Base-by-base conservation (phyloP, 768 basidiomycete species). In the Agrocybe praecox region DNA sequence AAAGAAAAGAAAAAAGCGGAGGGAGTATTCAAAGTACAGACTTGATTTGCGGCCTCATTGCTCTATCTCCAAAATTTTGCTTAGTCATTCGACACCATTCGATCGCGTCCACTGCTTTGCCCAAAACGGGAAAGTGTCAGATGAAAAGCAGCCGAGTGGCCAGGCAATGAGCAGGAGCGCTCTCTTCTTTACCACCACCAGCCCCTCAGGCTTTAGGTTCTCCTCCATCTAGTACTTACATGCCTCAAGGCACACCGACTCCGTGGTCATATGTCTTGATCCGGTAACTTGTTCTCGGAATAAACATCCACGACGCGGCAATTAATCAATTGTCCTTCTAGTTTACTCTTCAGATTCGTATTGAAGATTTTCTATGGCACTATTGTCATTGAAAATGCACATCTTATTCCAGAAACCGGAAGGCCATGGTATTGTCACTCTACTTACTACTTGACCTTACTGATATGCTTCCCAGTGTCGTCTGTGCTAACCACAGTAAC, bases 331-430 rank as follows among this genome's bases (percentile, higher is more conserved):
- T 47, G 21, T 29, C 46, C 57, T 15, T 34, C 14, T 50, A 92
- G 90, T 33, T 67, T 86, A 17, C 75, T 92, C 24, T 93, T 92
- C 69, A 83, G 82, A 62, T 88, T 94, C 62, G 92, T 94, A 2
- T 85, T 96, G 65, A 91, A 91, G 68, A 90, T 94, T 59, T 96
- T 96, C 74, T 96, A 96, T 70, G 91, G 91, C 1, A 84, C 88
- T 10, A 93, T 96, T 54, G 90, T 95, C 22, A 81, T 96, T 15
- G 92, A 96, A 70, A 90, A 90, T 66, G 76, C 77, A 3, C 75
- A 92, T 46, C 72, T 84, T 49, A 84, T 96, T 49, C 91, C 92
- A 19, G 71, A 76, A 63, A 86, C 81, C 11, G 94, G 93, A 2
- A 73, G 77, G 52, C 90, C 94, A 62, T 92, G 89, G 92, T 90